Evolutionary conservation across 1,139 yeast genomes (phyloP).

Genomic region (Kurtzmaniella natalensis): DNA sequence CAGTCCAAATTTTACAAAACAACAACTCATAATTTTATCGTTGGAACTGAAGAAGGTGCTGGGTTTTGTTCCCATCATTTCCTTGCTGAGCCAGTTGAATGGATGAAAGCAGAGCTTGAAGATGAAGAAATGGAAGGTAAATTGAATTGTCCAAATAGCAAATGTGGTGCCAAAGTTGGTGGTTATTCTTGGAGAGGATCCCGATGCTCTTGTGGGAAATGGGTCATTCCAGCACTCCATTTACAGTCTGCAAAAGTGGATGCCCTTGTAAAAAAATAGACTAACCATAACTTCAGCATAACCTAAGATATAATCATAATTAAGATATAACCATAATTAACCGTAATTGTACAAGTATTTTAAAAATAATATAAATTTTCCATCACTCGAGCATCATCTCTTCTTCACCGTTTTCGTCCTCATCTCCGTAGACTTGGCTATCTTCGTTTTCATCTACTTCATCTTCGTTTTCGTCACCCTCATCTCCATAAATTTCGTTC

Average conservation of each 20-base stretch:
- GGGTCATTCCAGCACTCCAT: slow-evolving; percentile 94
- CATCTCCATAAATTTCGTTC: slow-evolving; percentile 5
- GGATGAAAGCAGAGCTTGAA: slow-evolving; percentile 83
- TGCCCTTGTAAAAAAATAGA: slow-evolving; percentile 13
- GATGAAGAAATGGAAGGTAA: slow-evolving; percentile 80
- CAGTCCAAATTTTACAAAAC: slow-evolving; percentile 62
- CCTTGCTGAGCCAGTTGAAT: slow-evolving; percentile 76
- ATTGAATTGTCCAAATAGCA: slow-evolving; percentile 61
- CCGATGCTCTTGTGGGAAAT: slow-evolving; percentile 88
- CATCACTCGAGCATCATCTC: slow-evolving; percentile 4
- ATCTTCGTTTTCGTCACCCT: slow-evolving; percentile 6
- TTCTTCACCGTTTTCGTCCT: slow-evolving; percentile 11
- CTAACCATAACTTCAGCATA: background rate
- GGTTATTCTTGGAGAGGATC: slow-evolving; percentile 95
- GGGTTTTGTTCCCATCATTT: slow-evolving; percentile 71
- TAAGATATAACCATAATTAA: background rate
- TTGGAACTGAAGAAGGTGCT: slow-evolving; percentile 53
- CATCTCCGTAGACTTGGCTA: slow-evolving; percentile 9
- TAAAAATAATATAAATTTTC: background rate
- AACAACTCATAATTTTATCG: slow-evolving; percentile 56
- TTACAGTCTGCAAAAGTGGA: slow-evolving; percentile 80
- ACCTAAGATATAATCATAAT: no score
- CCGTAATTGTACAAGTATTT: background rate
- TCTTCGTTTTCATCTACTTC: slow-evolving; percentile 7
- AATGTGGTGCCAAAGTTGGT: slow-evolving; percentile 79